These are phyloP conservation scores for Dimargaris verticillata DNA, from an alignment of 192 early-diverging fungal genomes.

Conservation along the genomic window DNA sequence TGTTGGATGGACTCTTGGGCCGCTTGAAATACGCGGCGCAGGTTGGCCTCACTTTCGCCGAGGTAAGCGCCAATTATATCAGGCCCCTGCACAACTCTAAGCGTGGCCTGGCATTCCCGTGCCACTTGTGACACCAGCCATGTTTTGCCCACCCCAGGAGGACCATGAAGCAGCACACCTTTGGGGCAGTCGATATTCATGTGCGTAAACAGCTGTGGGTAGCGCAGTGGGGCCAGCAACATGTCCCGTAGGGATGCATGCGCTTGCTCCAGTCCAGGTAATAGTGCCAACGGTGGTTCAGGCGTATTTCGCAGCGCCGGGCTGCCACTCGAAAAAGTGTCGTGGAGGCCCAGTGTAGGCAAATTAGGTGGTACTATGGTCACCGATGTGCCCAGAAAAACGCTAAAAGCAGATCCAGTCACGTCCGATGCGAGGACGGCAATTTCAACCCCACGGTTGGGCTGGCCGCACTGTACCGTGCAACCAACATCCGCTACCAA, in stretches of 20 bases:
- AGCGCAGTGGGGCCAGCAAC: conserved; percentile 55
- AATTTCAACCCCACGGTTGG: no score
- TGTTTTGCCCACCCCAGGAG: conserved; percentile 93
- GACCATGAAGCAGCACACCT: conserved; percentile 78
- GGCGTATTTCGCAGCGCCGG: no score
- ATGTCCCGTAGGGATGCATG: conserved; percentile 59
- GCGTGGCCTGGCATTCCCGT: conserved; percentile 38
- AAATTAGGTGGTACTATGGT: no score
- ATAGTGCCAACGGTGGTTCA: no score
- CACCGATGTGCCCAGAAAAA: no score
- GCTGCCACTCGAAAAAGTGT: no score
- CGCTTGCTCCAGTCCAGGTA: conserved; percentile 58
- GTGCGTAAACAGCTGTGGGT: conserved; percentile 36
- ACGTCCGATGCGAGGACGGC: no score
- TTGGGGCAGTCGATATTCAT: conserved; percentile 69
- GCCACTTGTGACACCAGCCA: conserved; percentile 58
- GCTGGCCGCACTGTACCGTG: no score
- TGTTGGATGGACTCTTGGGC: conserved; percentile 30
- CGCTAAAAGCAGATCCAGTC: no score
- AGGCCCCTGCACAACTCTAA: conserved; percentile 62
- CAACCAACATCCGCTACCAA: no score
- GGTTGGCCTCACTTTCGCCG: conserved; percentile 73
- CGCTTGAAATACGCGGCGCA: conserved; percentile 52
- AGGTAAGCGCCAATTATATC: conserved; percentile 68
- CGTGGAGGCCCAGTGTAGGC: no score